Conservation (phyloP, 1,139 yeast species). For the Taphrina wiesneri region DNA sequence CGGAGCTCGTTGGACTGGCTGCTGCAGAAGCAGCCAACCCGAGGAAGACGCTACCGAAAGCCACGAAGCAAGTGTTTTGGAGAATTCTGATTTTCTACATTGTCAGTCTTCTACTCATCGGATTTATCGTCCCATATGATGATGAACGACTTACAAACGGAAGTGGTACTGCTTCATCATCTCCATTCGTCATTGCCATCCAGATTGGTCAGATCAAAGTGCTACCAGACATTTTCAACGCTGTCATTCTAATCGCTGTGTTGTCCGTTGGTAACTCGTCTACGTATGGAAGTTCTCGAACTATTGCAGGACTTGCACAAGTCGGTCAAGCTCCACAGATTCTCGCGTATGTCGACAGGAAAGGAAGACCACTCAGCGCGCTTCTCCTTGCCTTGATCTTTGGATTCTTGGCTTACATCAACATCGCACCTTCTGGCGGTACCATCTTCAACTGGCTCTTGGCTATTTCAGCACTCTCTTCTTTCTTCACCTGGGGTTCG, state of each 20-base stretch:
- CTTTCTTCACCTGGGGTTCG: constrained; percentile 77
- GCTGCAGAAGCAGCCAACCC: constrained; percentile 73
- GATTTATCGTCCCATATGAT: constrained; percentile 66
- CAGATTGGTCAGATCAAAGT: constrained; percentile 58
- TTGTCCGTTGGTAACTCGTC: constrained; percentile 73
- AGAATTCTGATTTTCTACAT: constrained; percentile 67
- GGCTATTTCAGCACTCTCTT: constrained; percentile 75
- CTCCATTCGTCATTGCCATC: constrained; percentile 74
- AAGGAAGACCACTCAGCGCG: constrained; percentile 72
- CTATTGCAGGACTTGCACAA: constrained; percentile 75
- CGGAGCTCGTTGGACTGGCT: constrained; percentile 80
- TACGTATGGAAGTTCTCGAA: constrained; percentile 75
- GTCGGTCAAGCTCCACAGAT: constrained; percentile 74
- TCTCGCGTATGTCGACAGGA: constrained; percentile 69
- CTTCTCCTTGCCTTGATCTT: constrained; percentile 57
- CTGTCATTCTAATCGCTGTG: constrained; percentile 67
- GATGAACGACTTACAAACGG: constrained; percentile 54
- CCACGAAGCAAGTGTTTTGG: constrained; percentile 68
- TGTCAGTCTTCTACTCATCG: constrained; percentile 61
- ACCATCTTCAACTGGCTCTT: constrained; percentile 76
- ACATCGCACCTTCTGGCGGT: constrained; percentile 68
- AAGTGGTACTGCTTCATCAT: constrained; percentile 58
- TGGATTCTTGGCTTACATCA: constrained; percentile 70
- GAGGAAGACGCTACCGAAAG: constrained; percentile 61
- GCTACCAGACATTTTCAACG: constrained; percentile 69